These are phyloP conservation scores for Globisporangium nagaii DNA, from an alignment of 352 stramenopile species.

Conservation along the genomic window DNA sequence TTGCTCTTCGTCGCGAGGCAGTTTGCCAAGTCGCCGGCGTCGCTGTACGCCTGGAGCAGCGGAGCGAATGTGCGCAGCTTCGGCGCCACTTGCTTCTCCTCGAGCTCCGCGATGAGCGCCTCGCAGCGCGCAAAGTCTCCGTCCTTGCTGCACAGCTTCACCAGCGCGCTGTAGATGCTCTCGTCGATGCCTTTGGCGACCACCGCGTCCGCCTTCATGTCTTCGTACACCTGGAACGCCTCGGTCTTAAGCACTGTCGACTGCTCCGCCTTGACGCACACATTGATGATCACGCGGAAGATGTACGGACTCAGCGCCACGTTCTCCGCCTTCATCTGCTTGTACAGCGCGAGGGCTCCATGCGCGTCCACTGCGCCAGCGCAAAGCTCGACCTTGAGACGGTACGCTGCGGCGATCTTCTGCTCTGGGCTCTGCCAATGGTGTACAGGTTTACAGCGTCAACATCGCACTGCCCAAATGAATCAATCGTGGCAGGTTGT, in stretches of 20 bases:
- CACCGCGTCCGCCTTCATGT: slow-evolving; percentile 48
- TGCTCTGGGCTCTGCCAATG: slow-evolving; percentile 39
- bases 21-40: slow-evolving; percentile 46
- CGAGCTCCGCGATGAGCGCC: slow-evolving; percentile 45
- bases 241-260: slow-evolving; percentile 25
- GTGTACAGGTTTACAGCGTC: not conserved
- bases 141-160: slow-evolving; percentile 67
- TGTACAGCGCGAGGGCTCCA: slow-evolving; percentile 39
- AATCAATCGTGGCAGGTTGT: not conserved
- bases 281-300: slow-evolving; percentile 56
- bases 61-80: slow-evolving; percentile 74
- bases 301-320: slow-evolving; percentile 32
- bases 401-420: slow-evolving; percentile 31
- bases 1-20: slow-evolving; percentile 51
- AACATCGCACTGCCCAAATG: not conserved
- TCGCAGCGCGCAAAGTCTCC: slow-evolving; percentile 49
- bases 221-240: slow-evolving; percentile 50
- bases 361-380: slow-evolving; percentile 30
- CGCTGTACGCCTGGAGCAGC: slow-evolving; percentile 55
- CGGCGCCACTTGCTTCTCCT: slow-evolving; percentile 33
- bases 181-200: slow-evolving; percentile 37
- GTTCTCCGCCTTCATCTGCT: slow-evolving; percentile 38
- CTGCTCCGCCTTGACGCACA: slow-evolving; percentile 46
- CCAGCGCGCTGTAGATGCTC: slow-evolving; percentile 64
- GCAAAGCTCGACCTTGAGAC: slow-evolving; percentile 36